Base-by-base conservation (phyloP, 768 basidiomycete species). In the Phallus indusiatus region DNA sequence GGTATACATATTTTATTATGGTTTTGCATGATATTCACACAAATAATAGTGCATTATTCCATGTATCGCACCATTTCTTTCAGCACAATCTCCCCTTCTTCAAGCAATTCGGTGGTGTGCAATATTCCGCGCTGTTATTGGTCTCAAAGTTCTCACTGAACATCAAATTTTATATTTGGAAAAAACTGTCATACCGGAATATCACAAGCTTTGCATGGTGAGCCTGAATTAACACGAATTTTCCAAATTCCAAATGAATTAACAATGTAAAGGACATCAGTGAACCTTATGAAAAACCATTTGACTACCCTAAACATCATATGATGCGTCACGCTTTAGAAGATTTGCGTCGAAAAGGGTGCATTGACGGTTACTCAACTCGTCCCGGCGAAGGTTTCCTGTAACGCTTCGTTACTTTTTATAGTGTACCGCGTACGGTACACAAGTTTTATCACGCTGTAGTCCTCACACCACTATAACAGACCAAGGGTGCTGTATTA, bases 261-360 rank as follows among this genome's bases (percentile, higher is more conserved):
- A 18, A 16, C 17, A 18, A 37, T 35, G 46, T 48, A 35, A 51
- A 61, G 56, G 7, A 7, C 14, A 10, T 60, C 53, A 34, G 46
- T 62, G 22, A 55, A 24, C 14, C 60, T 36, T 63, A 70, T 49
- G 62, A 59, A 5, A 72, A 72, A 47, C 66, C 55, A 16, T 57
- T 52, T 70, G 60, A 68, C 47, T 72, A 71, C 55, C 58, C 65
- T 18, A 72, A 72, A 59, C 67, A 71, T 55, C 71, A 72, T 60
- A 59, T 55, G n/a, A 49, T 55, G 6, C 34, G 47, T 17, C 71
- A 71, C 60, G 59, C 69, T n/a, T 14, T 63, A 22, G 24, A 65
- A 17, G 68, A 70, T 49, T 67, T 71, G 11, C 24, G 37, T 1
- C 20, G 61, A 6, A 70, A 70, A 51, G 70, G 70, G 21, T 67